Evolutionary conservation across 2,329 filamentous ascomycete genomes (phyloP), one percentile per base, ranked within the genome.

Genomic region (Cladosporium sp.): DNA sequence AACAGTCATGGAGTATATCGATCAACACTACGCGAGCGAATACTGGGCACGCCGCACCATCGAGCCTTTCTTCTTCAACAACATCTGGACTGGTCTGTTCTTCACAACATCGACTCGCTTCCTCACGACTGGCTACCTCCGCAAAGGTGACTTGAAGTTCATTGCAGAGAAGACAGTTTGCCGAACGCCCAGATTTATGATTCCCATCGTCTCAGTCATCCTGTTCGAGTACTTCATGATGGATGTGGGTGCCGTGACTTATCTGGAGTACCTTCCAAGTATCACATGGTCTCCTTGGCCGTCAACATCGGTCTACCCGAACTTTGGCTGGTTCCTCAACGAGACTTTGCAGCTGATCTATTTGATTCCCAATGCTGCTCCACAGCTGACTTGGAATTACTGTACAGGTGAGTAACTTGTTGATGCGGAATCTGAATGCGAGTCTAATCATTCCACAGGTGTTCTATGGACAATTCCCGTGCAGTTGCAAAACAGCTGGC

Each of bases 391-490:
- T 1, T 78, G 77, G 72, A 79, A 83, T 70, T 83, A 80, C 73
- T 82, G 81, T 65, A 83, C 80, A 0, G 81, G 81, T 71, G 32
- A 44, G 51, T 15, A 1, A 36, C n/a, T n/a, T n/a, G n/a, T 15
- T 38, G 1, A 34, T 49, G 14, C 3, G 14, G 6, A 14, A 11
- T 21, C 8, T 14, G 15, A 4, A n/a, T 5, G 3, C 8, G 10
- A 34, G 8, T 28, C 60, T 63, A 4, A 63, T 15, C 10, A 24
- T 8, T 28, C 1, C 8, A 2, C 12, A 64, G 61, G 63, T 21
- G 81, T 83, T 2, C 75, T 83, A 2, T 83, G 81, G 81, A 83
- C 81, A 5, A 82, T 83, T 24, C 80, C 81, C 0, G 80, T 83
- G 2, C 80, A 82, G 68, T 73, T 83, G 1, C 81, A 83, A 70